A percentile compares a stretch with the other conserved stretches of the same genome.
phyloP scores from a whole-genome alignment of 2,329 filamentous ascomycete species.

The Daldinia eschscholtzii region DNA sequence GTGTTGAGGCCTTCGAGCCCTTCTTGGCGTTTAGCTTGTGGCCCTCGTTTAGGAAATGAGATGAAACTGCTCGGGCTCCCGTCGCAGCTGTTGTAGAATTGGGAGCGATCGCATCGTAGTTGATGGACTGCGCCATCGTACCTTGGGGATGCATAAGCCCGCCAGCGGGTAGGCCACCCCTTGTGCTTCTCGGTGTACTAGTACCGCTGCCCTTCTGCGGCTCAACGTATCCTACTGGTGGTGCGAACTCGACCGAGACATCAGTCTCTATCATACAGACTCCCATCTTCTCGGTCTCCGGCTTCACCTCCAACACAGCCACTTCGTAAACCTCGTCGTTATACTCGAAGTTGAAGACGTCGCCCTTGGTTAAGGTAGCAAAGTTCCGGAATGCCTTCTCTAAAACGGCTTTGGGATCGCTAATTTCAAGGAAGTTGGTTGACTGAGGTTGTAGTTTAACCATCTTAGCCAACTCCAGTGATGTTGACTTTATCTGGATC shows the following conservation, averaged over 20 bases:
- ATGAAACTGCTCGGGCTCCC: slow-evolving; percentile 62
- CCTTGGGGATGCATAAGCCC: slow-evolving; percentile 86
- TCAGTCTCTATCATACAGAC: slow-evolving; percentile 98
- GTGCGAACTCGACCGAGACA: slow-evolving; percentile 93
- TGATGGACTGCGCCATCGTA: slow-evolving; percentile 98
- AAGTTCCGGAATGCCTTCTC: slow-evolving; percentile 98
- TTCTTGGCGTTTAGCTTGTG: slow-evolving; percentile 89
- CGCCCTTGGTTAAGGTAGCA: slow-evolving; percentile 90
- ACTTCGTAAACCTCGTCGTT: slow-evolving; percentile 96
- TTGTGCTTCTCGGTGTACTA: slow-evolving; percentile 80
- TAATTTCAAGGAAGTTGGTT: slow-evolving; percentile 93
- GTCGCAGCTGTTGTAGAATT: slow-evolving; percentile 74
- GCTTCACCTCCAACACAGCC: slow-evolving; percentile 93
- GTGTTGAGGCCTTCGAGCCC: slow-evolving; percentile 78
- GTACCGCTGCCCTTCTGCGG: slow-evolving; percentile 84
- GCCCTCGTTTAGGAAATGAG: slow-evolving; percentile 83
- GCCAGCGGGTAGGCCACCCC: slow-evolving; percentile 74
- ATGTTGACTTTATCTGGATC: slow-evolving; percentile 94
- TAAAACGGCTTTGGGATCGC: slow-evolving; percentile 95
- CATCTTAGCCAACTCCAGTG: slow-evolving; percentile 87
- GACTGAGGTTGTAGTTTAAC: slow-evolving; percentile 98
- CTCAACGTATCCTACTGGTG: slow-evolving; percentile 94
- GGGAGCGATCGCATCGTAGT: slow-evolving; percentile 91
- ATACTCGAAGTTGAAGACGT: slow-evolving; percentile 96
- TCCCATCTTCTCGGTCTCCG: slow-evolving; percentile 82